Conservation (phyloP, 163 green algal species). For the Chlamydomonas reinhardtii region DNA sequence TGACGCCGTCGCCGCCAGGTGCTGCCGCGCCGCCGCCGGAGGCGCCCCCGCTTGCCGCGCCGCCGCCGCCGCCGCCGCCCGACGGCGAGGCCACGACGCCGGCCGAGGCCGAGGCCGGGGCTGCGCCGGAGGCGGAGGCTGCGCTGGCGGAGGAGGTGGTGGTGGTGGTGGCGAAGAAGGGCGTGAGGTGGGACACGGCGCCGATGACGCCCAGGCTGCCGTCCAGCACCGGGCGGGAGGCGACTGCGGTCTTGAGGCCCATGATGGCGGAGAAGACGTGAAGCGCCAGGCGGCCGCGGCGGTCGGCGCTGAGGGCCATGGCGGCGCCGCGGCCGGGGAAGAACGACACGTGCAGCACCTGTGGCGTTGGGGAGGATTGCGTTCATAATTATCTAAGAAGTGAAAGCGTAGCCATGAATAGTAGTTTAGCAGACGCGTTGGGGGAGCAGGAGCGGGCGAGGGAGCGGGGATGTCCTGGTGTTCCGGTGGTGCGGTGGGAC, state of each 20-base stretch:
- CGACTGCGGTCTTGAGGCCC: slow-evolving; percentile 33
- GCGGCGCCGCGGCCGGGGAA: slow-evolving; percentile 49
- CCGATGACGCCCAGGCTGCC: slow-evolving; percentile 49
- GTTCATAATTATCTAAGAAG: too few species aligned
- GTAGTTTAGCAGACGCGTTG: too few species aligned
- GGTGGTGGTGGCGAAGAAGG: slow-evolving; percentile 27
- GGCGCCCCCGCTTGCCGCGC: not conserved
- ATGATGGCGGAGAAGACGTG: slow-evolving; percentile 60
- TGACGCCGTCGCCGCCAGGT: not conserved
- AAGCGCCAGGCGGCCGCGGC: slow-evolving; percentile 71
- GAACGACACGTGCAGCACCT: slow-evolving; percentile 54
- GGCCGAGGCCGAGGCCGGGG: too few species aligned
- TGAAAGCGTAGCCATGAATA: too few species aligned
- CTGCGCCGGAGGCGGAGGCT: too few species aligned
- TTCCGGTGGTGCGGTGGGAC: too few species aligned
- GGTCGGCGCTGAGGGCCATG: slow-evolving; percentile 72
- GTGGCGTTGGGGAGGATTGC: not conserved
- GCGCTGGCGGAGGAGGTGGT: not conserved
- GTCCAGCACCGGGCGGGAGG: slow-evolving; percentile 34
- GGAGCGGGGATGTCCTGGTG: too few species aligned
- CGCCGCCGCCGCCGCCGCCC: not conserved
- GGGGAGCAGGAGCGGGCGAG: too few species aligned
- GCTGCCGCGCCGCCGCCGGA: not conserved
- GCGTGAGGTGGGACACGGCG: slow-evolving; percentile 57
- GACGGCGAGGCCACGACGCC: not conserved